These are phyloP conservation scores for Anisodus tanguticus DNA, from an alignment of 257 asterid species.

Conservation along the genomic window DNA sequence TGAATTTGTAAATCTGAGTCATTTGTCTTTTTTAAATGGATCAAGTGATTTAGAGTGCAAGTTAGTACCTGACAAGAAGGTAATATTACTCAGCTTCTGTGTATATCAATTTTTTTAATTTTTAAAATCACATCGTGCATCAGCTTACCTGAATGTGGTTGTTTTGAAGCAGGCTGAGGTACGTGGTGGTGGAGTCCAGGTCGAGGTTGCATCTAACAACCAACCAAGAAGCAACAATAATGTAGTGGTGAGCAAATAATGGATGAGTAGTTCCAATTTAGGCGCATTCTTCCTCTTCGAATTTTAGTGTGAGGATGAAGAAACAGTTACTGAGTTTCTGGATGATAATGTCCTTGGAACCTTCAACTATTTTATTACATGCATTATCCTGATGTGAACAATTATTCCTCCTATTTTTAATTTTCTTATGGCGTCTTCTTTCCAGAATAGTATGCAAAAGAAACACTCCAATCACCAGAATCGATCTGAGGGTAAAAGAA, in stretches of 20 bases:
- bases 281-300: slow-evolving; percentile 20
- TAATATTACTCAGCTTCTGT: slow-evolving; percentile 26
- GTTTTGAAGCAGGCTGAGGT: slow-evolving; percentile 38
- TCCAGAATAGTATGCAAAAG: slow-evolving; percentile 53
- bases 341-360: background rate
- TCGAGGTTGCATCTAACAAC: slow-evolving; percentile 35
- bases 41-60: slow-evolving; percentile 43
- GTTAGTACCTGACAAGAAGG: slow-evolving; percentile 53
- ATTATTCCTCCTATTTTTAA: background rate
- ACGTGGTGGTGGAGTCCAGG: slow-evolving; percentile 32
- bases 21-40: slow-evolving; percentile 47
- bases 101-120: background rate
- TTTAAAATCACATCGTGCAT: slow-evolving; percentile 26
- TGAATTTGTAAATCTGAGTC: slow-evolving; percentile 46
- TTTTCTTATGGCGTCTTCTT: slow-evolving; percentile 30
- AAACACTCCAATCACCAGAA: slow-evolving; percentile 54
- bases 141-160: slow-evolving; percentile 9
- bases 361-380: background rate
- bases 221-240: slow-evolving; percentile 40
- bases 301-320: slow-evolving; percentile 19
- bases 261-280: background rate
- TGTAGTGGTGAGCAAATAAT: slow-evolving; percentile 41
- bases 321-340: slow-evolving; percentile 21
- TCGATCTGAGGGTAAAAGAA: slow-evolving; percentile 48
- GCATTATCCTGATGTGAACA: slow-evolving; percentile 21